Evolutionary conservation across 225 moss, liverwort and hornwort species (phyloP).

Genomic region (Straminergon stramineum): DNA sequence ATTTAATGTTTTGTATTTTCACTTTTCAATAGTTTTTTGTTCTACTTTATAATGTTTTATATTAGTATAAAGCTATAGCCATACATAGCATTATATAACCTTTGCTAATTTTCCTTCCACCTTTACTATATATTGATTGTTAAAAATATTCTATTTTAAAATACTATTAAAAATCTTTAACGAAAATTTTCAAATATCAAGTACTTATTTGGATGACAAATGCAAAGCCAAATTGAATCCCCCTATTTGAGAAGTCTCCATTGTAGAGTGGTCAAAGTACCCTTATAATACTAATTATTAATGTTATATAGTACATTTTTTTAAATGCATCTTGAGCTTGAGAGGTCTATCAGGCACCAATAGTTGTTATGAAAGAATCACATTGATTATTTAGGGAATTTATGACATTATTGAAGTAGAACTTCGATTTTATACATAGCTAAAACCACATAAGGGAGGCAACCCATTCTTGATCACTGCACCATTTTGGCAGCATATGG

Average conservation of each 20-base stretch:
- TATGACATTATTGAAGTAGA: background rate
- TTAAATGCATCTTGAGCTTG: background rate
- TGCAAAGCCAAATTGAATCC: background rate
- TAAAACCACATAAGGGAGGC: too few species aligned
- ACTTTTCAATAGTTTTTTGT: background rate
- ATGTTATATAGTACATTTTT: background rate
- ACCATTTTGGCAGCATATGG: too few species aligned
- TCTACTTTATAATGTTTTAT: background rate
- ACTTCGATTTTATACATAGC: background rate
- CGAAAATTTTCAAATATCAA: background rate
- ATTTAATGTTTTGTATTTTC: background rate
- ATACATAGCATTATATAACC: background rate
- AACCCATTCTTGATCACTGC: too few species aligned
- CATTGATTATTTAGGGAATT: background rate
- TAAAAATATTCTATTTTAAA: background rate
- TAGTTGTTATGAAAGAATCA: background rate
- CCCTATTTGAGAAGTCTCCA: background rate
- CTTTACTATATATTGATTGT: background rate
- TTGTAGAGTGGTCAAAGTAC: background rate
- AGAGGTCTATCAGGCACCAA: rapidly evolving
- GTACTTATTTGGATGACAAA: background rate
- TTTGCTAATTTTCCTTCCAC: background rate
- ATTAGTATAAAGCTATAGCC: background rate
- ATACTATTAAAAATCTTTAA: background rate
- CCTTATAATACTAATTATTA: background rate